Evolutionary conservation across 257 asterid genomes (phyloP).

Genomic region (Scutellaria minor): DNA sequence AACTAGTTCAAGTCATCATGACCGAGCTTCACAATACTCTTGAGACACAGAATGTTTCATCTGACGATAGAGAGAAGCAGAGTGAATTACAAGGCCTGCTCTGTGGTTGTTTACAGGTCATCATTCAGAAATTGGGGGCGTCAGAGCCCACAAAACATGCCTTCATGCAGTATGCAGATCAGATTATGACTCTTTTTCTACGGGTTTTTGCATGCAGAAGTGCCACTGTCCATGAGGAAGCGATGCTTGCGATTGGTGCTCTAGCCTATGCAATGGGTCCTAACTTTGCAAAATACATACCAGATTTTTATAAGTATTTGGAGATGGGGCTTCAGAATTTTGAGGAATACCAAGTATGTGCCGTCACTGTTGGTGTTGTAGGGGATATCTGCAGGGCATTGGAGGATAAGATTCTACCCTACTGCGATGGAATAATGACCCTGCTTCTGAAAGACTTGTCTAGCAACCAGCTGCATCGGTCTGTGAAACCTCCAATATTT

Average conservation of each 20-base stretch:
- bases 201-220: slow-evolving; percentile 14
- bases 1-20: slow-evolving; percentile 16
- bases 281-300: slow-evolving; percentile 17
- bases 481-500: slow-evolving; percentile 23
- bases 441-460: slow-evolving; percentile 19
- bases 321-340: slow-evolving; percentile 25
- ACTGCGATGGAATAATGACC: slow-evolving; percentile 14
- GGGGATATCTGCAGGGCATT: slow-evolving; percentile 21
- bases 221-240: slow-evolving; percentile 21
- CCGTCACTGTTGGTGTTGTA: slow-evolving; percentile 22
- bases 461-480: slow-evolving; percentile 13
- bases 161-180: slow-evolving; percentile 16
- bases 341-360: slow-evolving; percentile 22
- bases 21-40: not conserved
- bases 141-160: slow-evolving; percentile 4
- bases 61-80: slow-evolving; percentile 24
- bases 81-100: slow-evolving; percentile 14
- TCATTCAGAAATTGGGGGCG: slow-evolving; percentile 9
- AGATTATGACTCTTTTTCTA: slow-evolving; percentile 14
- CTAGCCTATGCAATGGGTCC: slow-evolving; percentile 21
- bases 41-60: slow-evolving; percentile 14
- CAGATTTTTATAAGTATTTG: slow-evolving; percentile 13
- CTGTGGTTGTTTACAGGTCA: slow-evolving; percentile 22
- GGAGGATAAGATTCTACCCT: slow-evolving; percentile 19
- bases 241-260: slow-evolving; percentile 26